These are phyloP conservation scores for Vitis cinerea DNA, from an alignment of 164 flowering plant species.

Conservation along the genomic window DNA sequence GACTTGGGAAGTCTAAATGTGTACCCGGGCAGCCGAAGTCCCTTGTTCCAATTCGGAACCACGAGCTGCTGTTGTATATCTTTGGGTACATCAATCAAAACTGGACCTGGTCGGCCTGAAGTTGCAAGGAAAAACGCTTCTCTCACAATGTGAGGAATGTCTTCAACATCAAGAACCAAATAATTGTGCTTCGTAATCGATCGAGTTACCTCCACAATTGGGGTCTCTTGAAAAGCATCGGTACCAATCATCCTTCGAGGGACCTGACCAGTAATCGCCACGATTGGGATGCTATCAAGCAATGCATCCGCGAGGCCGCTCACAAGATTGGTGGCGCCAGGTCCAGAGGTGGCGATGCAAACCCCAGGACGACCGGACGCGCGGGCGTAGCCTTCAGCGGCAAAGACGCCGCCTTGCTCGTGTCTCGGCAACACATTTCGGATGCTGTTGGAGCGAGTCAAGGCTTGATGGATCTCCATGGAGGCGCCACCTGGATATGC, in stretches of 20 bases:
- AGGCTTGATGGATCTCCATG: conserved; percentile 79
- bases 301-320: conserved; percentile 74
- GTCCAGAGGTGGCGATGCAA: conserved; percentile 80
- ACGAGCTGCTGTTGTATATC: conserved; percentile 63
- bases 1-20: conserved; percentile 44
- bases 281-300: conserved; percentile 55
- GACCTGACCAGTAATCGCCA: conserved; percentile 75
- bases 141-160: conserved; percentile 52
- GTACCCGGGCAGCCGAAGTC: conserved; percentile 48
- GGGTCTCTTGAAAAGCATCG: conserved; percentile 74
- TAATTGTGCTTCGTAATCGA: conserved; percentile 76
- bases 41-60: conserved; percentile 53
- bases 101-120: conserved; percentile 68
- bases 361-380: conserved; percentile 60
- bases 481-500: conserved; percentile 80
- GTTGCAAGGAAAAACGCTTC: conserved; percentile 61
- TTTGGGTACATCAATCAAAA: conserved; percentile 66
- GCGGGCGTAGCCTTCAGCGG: conserved; percentile 73
- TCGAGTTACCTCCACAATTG: conserved; percentile 71
- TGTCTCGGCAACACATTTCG: conserved; percentile 62
- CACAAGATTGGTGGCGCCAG: conserved; percentile 76
- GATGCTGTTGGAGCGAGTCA: conserved; percentile 54
- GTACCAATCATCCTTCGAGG: conserved; percentile 73
- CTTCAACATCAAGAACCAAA: conserved; percentile 60
- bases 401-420: conserved; percentile 72